phyloP scores from a whole-genome alignment of 345 rosid species.

The Durio zibethinus region DNA sequence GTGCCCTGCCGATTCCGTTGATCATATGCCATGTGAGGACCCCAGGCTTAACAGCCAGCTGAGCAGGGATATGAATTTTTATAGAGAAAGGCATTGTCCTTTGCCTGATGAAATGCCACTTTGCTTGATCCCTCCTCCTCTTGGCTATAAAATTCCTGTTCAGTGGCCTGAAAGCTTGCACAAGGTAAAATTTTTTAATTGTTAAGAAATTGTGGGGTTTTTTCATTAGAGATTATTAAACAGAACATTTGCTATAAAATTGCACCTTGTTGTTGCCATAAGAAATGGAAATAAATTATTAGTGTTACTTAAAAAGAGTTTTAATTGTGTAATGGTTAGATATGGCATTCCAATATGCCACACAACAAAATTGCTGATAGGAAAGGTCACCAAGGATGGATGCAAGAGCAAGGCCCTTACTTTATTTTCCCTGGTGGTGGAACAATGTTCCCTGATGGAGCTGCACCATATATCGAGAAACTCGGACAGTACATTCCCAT shows the following conservation, averaged over 20 bases:
- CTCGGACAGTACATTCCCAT: conserved; percentile 83
- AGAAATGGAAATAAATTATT: background rate
- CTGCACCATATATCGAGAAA: conserved; percentile 75
- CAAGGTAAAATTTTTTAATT: conserved; percentile 47
- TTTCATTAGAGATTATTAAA: background rate
- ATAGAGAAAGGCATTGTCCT: conserved; percentile 92
- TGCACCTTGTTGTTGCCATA: background rate
- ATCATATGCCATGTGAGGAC: conserved; percentile 97
- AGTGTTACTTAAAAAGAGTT: background rate
- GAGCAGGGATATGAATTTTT: conserved; percentile 86
- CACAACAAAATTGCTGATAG: conserved; percentile 92
- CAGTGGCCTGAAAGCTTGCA: conserved; percentile 89
- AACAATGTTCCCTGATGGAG: conserved; percentile 97
- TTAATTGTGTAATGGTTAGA: conserved; percentile 39
- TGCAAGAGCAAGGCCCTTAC: conserved; percentile 79
- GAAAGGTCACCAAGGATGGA: conserved; percentile 99
- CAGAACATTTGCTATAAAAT: background rate
- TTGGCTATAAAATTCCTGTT: conserved; percentile 72
- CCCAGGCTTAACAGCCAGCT: conserved; percentile 89
- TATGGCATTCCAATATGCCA: conserved; percentile 98
- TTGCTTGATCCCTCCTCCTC: conserved; percentile 88
- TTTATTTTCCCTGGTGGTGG: conserved; percentile 98
- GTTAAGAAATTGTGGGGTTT: background rate
- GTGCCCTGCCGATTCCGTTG: conserved; percentile 71
- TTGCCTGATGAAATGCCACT: conserved; percentile 67